A percentile compares a stretch with the other conserved stretches of the same genome.
Evolutionary conservation across 2,329 filamentous ascomycete species (phyloP).

Genomic region (Neonectria ditissima): DNA sequence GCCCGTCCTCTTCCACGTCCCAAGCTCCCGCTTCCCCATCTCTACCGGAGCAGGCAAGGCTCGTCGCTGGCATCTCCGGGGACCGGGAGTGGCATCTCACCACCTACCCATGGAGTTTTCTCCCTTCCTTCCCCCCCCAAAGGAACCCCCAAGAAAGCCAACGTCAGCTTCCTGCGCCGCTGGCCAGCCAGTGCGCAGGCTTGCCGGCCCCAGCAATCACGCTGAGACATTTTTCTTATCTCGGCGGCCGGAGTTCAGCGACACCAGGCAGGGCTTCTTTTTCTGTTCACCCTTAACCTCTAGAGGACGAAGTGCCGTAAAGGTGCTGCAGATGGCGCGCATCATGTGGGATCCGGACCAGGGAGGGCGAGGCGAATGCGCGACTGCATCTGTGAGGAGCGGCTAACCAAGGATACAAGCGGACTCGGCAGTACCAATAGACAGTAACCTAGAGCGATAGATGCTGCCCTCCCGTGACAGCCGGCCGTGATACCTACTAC

Average conservation of each 20-base stretch:
- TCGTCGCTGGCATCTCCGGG: constrained; percentile 14
- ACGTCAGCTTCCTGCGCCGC: not conserved
- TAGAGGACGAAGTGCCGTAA: constrained; percentile 29
- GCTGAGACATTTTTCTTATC: constrained; percentile 37
- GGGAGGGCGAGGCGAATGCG: constrained; percentile 20
- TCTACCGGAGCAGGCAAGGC: not conserved
- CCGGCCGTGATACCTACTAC: constrained; percentile 3
- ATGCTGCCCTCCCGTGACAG: constrained; percentile 28
- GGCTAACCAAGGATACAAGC: constrained; percentile 44
- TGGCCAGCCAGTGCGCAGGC: constrained; percentile 6
- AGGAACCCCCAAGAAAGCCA: constrained; percentile 2
- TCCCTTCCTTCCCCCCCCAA: not conserved
- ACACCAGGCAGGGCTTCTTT: constrained; percentile 1
- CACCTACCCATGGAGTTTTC: constrained; percentile 15
- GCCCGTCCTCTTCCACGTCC: not conserved
- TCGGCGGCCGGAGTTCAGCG: constrained; percentile 22
- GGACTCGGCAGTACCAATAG: constrained; percentile 35
- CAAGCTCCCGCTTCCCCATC: constrained; percentile 4
- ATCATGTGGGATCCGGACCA: constrained; percentile 39
- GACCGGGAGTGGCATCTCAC: constrained; percentile 25
- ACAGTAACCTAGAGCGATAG: constrained; percentile 33
- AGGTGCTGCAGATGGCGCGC: constrained; percentile 37
- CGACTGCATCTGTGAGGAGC: constrained; percentile 28
- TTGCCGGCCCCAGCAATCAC: constrained; percentile 21
- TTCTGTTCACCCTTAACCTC: constrained; percentile 28